These are phyloP conservation scores for Thraustochytrium striatum DNA, from an alignment of 352 stramenopile genomes.

Conservation along the genomic window DNA sequence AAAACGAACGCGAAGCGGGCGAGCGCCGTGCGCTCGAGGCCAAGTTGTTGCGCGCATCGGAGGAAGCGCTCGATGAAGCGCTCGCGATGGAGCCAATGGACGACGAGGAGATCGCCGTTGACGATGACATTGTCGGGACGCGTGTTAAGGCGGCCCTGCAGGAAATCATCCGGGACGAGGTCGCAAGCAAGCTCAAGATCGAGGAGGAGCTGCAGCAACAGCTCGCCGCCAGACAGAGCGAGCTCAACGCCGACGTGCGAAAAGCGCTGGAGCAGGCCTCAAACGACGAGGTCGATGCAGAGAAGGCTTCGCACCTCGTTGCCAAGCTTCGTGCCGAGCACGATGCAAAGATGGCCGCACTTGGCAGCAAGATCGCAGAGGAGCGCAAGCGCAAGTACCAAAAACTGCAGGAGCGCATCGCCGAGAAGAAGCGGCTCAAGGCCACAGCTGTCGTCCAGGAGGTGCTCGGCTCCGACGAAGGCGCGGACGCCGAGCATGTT, in stretches of 20 bases:
- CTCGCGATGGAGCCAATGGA: background rate
- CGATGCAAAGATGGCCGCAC: slow-evolving; percentile 53
- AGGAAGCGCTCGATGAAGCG: background rate
- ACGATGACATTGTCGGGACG: background rate
- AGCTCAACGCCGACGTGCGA: background rate
- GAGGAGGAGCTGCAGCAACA: slow-evolving; percentile 8
- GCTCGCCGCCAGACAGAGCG: background rate
- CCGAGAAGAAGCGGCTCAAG: slow-evolving; percentile 32
- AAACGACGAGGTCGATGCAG: background rate
- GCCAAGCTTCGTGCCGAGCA: slow-evolving; percentile 25
- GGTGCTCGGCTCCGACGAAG: background rate
- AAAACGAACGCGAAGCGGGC: background rate
- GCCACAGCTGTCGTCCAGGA: background rate
- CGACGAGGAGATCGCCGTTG: background rate
- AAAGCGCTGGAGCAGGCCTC: background rate
- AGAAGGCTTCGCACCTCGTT: background rate
- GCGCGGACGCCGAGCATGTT: slow-evolving; percentile 1
- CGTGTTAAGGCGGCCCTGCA: background rate
- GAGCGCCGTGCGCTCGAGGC: background rate
- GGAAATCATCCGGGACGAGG: slow-evolving; percentile 32
- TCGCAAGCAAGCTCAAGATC: slow-evolving; percentile 43
- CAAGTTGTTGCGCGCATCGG: background rate
- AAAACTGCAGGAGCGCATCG: slow-evolving; percentile 45
- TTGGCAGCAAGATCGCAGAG: slow-evolving; percentile 58
- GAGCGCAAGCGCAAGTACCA: slow-evolving; percentile 65